These are phyloP conservation scores for Sporisorium iseilematis-ciliati DNA, from an alignment of 1,284 basidiomycete genomes.

Conservation along the genomic window DNA sequence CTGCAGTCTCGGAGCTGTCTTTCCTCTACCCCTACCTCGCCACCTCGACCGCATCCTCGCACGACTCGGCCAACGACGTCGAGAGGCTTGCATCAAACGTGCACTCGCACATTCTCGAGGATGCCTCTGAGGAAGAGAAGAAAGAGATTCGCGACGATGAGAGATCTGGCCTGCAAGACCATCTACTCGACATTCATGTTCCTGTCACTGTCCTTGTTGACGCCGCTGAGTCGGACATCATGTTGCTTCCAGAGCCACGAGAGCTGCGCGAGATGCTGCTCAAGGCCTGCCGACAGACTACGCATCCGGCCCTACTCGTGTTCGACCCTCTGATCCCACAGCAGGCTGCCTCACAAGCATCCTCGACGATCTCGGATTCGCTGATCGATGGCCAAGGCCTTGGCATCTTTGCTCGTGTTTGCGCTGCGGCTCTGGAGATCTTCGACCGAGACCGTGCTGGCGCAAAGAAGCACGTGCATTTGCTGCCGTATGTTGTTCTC, in stretches of 20 bases:
- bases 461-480: slow-evolving; percentile 76
- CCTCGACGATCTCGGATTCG: slow-evolving; percentile 6
- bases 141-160: slow-evolving; percentile 18
- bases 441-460: slow-evolving; percentile 77
- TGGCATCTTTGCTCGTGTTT: slow-evolving; percentile 77
- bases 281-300: slow-evolving; percentile 19
- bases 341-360: background rate
- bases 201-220: slow-evolving; percentile 23
- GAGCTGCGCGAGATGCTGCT: slow-evolving; percentile 37
- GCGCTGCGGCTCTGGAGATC: slow-evolving; percentile 76
- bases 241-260: slow-evolving; percentile 24
- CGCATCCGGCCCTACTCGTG: slow-evolving; percentile 35
- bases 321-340: slow-evolving; percentile 41
- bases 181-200: slow-evolving; percentile 41
- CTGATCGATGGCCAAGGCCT: slow-evolving; percentile 73
- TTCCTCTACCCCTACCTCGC: background rate
- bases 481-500: slow-evolving; percentile 70
- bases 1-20: slow-evolving; percentile 31
- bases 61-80: background rate
- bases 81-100: background rate
- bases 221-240: slow-evolving; percentile 4
- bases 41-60: background rate
- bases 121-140: slow-evolving; percentile 5
- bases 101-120: background rate
- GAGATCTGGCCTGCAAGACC: slow-evolving; percentile 21